These are phyloP conservation scores for Fusarium agapanthi DNA, from an alignment of 2,329 filamentous ascomycete genomes.

Conservation along the genomic window DNA sequence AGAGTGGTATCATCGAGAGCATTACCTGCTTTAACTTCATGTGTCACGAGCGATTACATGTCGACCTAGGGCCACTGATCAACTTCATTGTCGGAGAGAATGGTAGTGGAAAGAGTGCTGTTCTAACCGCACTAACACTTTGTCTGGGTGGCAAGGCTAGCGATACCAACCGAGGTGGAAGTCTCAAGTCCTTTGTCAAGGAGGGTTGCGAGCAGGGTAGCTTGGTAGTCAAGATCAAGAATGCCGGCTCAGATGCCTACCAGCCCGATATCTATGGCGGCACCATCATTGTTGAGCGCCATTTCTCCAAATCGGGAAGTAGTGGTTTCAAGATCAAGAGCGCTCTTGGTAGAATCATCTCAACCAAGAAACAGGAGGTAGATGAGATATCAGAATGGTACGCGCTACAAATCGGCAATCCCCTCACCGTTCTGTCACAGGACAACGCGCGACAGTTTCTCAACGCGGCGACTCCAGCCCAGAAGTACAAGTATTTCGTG, in stretches of 20 bases:
- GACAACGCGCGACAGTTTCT: conserved; percentile 95
- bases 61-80: conserved; percentile 90
- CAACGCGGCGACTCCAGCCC: conserved; percentile 79
- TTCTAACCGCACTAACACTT: conserved; percentile 90
- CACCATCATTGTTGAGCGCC: conserved; percentile 88
- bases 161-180: conserved; percentile 90
- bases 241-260: conserved; percentile 85
- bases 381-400: conserved; percentile 95
- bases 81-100: conserved; percentile 99
- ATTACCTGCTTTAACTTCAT: conserved; percentile 94
- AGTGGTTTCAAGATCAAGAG: conserved; percentile 91
- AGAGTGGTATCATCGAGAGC: conserved; percentile 87
- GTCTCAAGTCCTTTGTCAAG: conserved; percentile 90
- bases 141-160: conserved; percentile 96
- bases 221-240: conserved; percentile 88
- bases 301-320: conserved; percentile 78
- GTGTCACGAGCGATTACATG: conserved; percentile 86
- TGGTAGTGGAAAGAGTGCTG: conserved; percentile 95
- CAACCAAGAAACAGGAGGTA: conserved; percentile 84
- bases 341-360: conserved; percentile 73
- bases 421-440: conserved; percentile 93
- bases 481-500: conserved; percentile 97
- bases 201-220: conserved; percentile 81
- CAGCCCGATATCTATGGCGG: conserved; percentile 83
- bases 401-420: conserved; percentile 93